These are phyloP conservation scores for Chaetothyriales sp. DNA, from an alignment of 2,329 filamentous ascomycete genomes.

Conservation along the genomic window DNA sequence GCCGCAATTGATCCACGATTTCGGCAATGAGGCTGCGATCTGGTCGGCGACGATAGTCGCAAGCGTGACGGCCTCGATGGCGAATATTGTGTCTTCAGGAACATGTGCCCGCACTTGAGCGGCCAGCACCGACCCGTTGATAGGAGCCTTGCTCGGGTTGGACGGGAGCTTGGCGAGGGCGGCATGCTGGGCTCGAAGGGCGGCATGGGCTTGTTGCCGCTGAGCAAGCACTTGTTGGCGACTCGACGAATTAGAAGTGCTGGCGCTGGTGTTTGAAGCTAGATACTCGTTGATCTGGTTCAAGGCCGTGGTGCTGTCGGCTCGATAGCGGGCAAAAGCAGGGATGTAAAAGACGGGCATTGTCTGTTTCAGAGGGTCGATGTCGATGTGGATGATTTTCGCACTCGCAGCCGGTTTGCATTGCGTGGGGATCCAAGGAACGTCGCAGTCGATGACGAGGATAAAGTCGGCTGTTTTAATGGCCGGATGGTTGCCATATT, in stretches of 20 bases:
- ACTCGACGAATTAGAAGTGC: conserved; percentile 27
- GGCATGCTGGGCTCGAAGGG: neutral
- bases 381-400: conserved; percentile 50
- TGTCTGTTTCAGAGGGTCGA: conserved; percentile 50
- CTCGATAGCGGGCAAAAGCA: conserved; percentile 49
- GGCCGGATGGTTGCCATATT: conserved; percentile 57
- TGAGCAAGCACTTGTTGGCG: conserved; percentile 20
- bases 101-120: conserved; percentile 40
- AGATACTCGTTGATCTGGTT: conserved; percentile 55
- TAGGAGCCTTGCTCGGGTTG: neutral
- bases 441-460: conserved; percentile 73
- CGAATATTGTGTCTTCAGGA: conserved; percentile 55
- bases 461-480: conserved; percentile 72
- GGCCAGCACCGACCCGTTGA: conserved; percentile 4
- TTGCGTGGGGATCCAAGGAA: conserved; percentile 81
- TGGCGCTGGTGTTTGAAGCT: conserved; percentile 29
- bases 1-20: conserved; percentile 67
- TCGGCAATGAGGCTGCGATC: conserved; percentile 50
- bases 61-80: conserved; percentile 64
- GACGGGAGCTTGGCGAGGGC: conserved; percentile 21
- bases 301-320: conserved; percentile 49
- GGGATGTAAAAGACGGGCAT: conserved; percentile 61
- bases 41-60: conserved; percentile 54
- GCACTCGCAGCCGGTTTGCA: conserved; percentile 42
- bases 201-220: neutral